phyloP scores from a whole-genome alignment of 2,329 filamentous ascomycete species.

The Apiospora pterosperma region DNA sequence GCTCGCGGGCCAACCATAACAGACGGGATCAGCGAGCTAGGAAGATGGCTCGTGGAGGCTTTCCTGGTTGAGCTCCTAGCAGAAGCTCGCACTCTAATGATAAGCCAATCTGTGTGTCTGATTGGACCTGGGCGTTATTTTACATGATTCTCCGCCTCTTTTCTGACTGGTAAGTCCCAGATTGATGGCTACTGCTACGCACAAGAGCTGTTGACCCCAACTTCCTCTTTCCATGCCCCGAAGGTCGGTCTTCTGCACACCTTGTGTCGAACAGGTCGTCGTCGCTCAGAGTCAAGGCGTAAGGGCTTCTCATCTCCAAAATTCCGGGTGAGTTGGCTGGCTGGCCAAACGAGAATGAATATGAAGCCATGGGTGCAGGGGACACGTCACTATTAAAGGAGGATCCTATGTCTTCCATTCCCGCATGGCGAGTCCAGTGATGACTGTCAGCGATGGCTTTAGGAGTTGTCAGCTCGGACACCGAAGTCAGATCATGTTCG shows the following conservation, averaged over 20 bases:
- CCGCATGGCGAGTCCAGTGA: conserved; percentile 26
- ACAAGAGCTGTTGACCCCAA: conserved; percentile 8
- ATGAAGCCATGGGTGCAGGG: conserved; percentile 18
- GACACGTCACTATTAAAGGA: conserved; percentile 29
- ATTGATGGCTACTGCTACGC: conserved; percentile 16
- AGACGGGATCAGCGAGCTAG: conserved; percentile 66
- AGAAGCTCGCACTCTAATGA: not conserved
- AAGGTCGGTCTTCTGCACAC: conserved; percentile 3
- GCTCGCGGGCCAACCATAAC: conserved; percentile 81
- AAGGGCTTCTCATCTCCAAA: conserved; percentile 34
- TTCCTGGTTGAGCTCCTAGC: conserved; percentile 17
- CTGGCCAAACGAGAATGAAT: conserved; percentile 20
- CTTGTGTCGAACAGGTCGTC: conserved; percentile 30
- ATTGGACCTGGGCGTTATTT: not conserved
- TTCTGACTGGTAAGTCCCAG: not conserved
- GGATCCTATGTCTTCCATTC: conserved; percentile 27
- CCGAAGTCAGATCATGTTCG: conserved; percentile 37
- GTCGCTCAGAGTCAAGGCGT: conserved; percentile 31
- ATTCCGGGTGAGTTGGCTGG: conserved; percentile 27
- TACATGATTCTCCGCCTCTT: conserved; percentile 24
- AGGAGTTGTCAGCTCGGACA: conserved; percentile 41
- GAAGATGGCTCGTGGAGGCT: conserved; percentile 59
- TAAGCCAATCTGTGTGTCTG: not conserved
- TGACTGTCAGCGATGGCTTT: conserved; percentile 24
- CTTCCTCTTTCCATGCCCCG: not conserved